Conservation (phyloP, 116 monocot genomes). For the Trichopus zeylanicus region DNA sequence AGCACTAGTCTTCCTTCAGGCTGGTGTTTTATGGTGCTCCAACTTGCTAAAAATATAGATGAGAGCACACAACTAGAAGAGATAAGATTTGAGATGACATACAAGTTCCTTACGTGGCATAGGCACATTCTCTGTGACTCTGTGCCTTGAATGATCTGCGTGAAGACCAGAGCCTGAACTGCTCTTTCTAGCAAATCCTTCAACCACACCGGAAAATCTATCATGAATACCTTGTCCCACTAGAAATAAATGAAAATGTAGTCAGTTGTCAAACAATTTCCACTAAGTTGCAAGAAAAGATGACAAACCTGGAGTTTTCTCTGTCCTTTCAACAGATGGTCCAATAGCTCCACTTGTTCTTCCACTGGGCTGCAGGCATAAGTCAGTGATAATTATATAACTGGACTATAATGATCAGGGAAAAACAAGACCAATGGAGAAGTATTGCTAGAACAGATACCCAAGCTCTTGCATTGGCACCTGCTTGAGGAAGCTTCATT, state of each 20-base stretch:
- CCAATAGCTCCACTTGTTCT: slow-evolving; percentile 49
- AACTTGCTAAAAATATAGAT: too few relatives aligned
- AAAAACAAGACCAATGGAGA: neutral
- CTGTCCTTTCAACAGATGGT: slow-evolving; percentile 33
- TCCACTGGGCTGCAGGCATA: slow-evolving; percentile 37
- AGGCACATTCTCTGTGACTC: slow-evolving; percentile 23
- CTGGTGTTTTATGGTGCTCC: too few relatives aligned
- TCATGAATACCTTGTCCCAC: slow-evolving; percentile 74
- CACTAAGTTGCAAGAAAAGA: neutral
- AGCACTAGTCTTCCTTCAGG: too few relatives aligned
- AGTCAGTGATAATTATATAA: neutral
- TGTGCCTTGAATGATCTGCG: slow-evolving; percentile 41
- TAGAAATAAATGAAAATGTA: slow-evolving; percentile 6
- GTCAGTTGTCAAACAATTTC: neutral
- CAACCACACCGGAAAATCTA: slow-evolving; percentile 75
- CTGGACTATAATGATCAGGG: neutral
- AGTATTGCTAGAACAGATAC: slow-evolving; percentile 25
- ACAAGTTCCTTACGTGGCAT: slow-evolving; percentile 31
- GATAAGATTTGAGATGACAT: neutral
- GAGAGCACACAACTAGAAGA: neutral
- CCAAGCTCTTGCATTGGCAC: slow-evolving; percentile 35
- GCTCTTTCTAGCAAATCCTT: slow-evolving; percentile 78
- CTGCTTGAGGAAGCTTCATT: slow-evolving; percentile 66
- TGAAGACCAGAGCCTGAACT: slow-evolving; percentile 30
- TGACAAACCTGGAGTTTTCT: slow-evolving; percentile 25